phyloP scores from a whole-genome alignment of 1,139 yeast species.

The Diutina sp. region DNA sequence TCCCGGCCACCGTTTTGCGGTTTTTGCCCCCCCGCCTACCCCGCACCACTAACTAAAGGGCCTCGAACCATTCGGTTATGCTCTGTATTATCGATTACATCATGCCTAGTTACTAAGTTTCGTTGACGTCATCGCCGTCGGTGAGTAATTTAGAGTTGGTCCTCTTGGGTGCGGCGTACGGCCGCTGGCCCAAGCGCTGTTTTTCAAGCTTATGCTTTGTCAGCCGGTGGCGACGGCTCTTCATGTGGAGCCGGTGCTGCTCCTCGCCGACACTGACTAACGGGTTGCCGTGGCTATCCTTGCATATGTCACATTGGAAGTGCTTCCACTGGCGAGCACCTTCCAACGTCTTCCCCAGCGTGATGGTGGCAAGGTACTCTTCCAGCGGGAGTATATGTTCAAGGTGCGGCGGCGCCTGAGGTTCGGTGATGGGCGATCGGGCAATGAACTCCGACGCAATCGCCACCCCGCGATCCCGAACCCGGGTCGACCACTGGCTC shows the following conservation, averaged over 20 bases:
- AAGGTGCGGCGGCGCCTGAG: constrained; percentile 34
- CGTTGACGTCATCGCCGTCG: no score
- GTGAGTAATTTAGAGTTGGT: neutral
- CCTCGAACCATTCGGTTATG: no score
- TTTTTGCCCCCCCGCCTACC: no score
- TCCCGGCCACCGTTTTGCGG: no score
- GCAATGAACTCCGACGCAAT: constrained; percentile 30
- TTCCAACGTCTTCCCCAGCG: constrained; percentile 24
- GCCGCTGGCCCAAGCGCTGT: neutral
- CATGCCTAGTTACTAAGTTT: no score
- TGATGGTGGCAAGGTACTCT: constrained; percentile 10
- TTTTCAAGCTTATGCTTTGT: neutral
- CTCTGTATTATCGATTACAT: no score
- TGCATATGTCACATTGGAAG: constrained; percentile 53
- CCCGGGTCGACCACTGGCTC: constrained; percentile 42
- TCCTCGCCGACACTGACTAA: constrained; percentile 63
- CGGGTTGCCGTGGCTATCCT: constrained; percentile 39
- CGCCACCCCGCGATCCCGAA: constrained; percentile 37
- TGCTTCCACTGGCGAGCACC: constrained; percentile 53
- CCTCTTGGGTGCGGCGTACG: neutral
- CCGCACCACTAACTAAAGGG: no score
- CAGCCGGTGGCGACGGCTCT: constrained; percentile 47
- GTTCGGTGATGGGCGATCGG: constrained; percentile 14
- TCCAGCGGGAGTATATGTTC: constrained; percentile 17
- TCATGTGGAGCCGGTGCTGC: constrained; percentile 55